These are phyloP conservation scores for Penicillium verrucosum DNA, from an alignment of 2,329 filamentous ascomycete genomes.

Conservation along the genomic window DNA sequence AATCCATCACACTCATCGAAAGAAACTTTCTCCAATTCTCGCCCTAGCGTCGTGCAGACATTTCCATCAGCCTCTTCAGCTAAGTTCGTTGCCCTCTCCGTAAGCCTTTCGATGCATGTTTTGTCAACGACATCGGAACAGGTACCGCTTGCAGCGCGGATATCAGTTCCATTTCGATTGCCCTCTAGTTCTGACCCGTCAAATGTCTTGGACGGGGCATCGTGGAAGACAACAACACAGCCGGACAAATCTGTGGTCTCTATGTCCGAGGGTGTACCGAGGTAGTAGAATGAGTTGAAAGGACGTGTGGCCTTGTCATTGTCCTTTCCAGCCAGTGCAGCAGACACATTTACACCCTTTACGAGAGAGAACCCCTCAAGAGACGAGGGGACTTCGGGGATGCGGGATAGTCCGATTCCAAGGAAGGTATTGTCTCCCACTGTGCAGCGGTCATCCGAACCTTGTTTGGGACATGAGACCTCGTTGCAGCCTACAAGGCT, in stretches of 20 bases:
- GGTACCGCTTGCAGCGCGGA: not conserved
- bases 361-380: not conserved
- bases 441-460: not conserved
- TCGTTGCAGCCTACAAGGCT: not conserved
- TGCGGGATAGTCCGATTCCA: not conserved
- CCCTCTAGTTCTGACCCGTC: not conserved
- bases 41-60: not conserved
- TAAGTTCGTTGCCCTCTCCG: not conserved
- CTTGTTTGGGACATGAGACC: not conserved
- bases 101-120: not conserved
- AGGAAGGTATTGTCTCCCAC: not conserved
- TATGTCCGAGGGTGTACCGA: not conserved
- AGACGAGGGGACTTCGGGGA: not conserved
- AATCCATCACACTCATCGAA: not conserved
- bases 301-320: not conserved
- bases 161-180: not conserved
- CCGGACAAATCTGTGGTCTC: not conserved
- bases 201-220: not conserved
- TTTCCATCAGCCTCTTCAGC: not conserved
- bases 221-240: not conserved
- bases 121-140: constrained; percentile 1
- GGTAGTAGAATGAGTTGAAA: not conserved
- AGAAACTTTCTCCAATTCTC: not conserved
- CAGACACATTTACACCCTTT: not conserved
- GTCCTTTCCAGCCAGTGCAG: not conserved